These are phyloP conservation scores for Alternaria tenuissima DNA, from an alignment of 2,329 filamentous ascomycete species.

Conservation along the genomic window DNA sequence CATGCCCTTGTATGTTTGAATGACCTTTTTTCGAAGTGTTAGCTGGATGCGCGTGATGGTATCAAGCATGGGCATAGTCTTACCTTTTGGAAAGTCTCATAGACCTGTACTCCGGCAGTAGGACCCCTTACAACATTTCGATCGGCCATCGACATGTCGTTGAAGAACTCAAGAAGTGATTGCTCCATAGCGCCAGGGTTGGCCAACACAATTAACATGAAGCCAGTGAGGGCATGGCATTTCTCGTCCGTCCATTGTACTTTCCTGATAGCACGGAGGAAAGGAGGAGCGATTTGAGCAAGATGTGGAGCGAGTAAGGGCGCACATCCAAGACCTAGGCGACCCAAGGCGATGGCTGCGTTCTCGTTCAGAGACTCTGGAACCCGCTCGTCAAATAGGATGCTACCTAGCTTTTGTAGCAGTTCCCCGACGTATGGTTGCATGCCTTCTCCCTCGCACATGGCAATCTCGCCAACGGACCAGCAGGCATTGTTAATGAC, in stretches of 20 bases:
- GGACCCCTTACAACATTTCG: conserved; percentile 64
- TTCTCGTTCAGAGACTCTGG: conserved; percentile 91
- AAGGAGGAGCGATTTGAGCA: conserved; percentile 79
- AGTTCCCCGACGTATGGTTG: conserved; percentile 78
- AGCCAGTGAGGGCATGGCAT: conserved; percentile 89
- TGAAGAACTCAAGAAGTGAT: conserved; percentile 82
- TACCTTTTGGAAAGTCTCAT: conserved; percentile 71
- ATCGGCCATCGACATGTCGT: conserved; percentile 77
- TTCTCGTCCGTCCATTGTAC: conserved; percentile 93
- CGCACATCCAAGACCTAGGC: conserved; percentile 81
- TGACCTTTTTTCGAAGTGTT: conserved; percentile 49
- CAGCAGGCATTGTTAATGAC: conserved; percentile 99
- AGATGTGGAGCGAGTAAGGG: conserved; percentile 81
- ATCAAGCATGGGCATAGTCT: conserved; percentile 37
- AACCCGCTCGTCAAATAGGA: conserved; percentile 84
- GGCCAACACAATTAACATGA: conserved; percentile 81
- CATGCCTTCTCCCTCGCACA: conserved; percentile 77
- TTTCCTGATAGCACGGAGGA: conserved; percentile 81
- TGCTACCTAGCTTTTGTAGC: conserved; percentile 78
- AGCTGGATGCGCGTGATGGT: conserved; percentile 12
- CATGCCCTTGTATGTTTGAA: conserved; percentile 63
- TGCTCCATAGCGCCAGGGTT: conserved; percentile 95
- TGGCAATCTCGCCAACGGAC: conserved; percentile 91
- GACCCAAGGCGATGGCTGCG: conserved; percentile 88
- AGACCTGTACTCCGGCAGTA: conserved; percentile 67